Conservation (phyloP, 352 stramenopile species). For the Phytopythium sindhum region DNA sequence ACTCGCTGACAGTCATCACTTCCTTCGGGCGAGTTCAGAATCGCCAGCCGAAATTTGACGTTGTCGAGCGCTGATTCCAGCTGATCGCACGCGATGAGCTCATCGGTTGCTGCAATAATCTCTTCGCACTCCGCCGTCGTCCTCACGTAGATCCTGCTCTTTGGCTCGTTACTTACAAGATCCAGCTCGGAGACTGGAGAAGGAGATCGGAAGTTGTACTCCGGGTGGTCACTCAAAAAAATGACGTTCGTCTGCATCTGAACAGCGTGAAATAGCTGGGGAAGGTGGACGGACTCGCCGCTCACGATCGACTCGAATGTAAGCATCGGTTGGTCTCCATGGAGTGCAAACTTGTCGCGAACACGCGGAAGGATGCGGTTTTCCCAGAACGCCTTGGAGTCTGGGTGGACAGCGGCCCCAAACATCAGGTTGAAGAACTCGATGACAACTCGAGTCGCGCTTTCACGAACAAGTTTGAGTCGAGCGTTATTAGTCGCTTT, state of each 20-base stretch:
- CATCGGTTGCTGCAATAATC: constrained; percentile 19
- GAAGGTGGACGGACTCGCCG: constrained; percentile 43
- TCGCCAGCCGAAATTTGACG: constrained; percentile 42
- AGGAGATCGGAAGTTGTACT: constrained; percentile 31
- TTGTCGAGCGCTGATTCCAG: constrained; percentile 23
- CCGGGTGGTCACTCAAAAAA: constrained; percentile 25
- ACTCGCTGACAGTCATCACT: background rate
- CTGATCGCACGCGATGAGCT: constrained; percentile 16
- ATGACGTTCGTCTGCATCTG: constrained; percentile 30
- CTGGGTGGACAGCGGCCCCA: constrained; percentile 15
- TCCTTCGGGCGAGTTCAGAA: constrained; percentile 20
- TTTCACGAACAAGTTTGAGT: constrained; percentile 11
- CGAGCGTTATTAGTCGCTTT: background rate
- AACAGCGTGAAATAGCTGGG: constrained; percentile 48
- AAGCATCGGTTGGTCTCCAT: constrained; percentile 2
- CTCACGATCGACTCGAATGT: constrained; percentile 28
- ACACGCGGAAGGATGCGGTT: constrained; percentile 49
- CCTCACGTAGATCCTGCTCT: constrained; percentile 18
- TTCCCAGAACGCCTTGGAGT: constrained; percentile 41
- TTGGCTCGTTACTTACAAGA: constrained; percentile 15
- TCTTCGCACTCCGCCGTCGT: constrained; percentile 26
- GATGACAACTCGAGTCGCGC: constrained; percentile 19
- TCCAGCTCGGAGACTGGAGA: constrained; percentile 22
- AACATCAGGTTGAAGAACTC: constrained; percentile 66
- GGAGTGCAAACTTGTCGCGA: constrained; percentile 35